A percentile compares a stretch with the other conserved stretches of the same genome.
phyloP scores from a whole-genome alignment of 2,329 filamentous ascomycete species.

The Calonectria crousiana region DNA sequence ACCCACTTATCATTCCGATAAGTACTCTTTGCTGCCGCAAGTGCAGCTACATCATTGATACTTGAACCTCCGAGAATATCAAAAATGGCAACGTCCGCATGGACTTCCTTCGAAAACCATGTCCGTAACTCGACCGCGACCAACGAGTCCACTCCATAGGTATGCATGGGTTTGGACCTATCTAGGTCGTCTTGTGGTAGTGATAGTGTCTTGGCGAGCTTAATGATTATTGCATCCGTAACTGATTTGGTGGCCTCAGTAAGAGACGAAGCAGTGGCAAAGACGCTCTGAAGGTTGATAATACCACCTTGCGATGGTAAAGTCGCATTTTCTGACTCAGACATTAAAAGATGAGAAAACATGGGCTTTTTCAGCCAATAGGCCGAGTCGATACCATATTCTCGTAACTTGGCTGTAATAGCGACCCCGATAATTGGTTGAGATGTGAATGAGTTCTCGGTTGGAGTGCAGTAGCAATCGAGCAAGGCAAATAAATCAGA shows the following conservation, averaged over 20 bases:
- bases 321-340: background rate
- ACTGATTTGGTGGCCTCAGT: background rate
- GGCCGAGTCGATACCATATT: background rate
- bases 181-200: constrained; percentile 35
- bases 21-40: background rate
- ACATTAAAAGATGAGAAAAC: background rate
- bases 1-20: background rate
- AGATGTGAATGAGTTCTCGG: background rate
- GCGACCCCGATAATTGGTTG: background rate
- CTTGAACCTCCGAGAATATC: constrained; percentile 30
- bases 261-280: background rate
- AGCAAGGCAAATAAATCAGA: background rate
- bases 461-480: background rate
- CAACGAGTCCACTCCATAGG: constrained; percentile 42
- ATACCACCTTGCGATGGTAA: background rate
- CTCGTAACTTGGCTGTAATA: background rate
- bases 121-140: constrained; percentile 41
- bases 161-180: constrained; percentile 31
- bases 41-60: background rate
- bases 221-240: background rate
- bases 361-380: background rate
- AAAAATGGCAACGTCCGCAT: constrained; percentile 39
- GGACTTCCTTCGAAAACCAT: constrained; percentile 36
- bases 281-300: background rate
- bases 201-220: background rate